A percentile compares a stretch with the other conserved stretches of the same genome.
These are phyloP conservation scores for Piloderma croceum DNA, from an alignment of 768 basidiomycete species.

Conservation along the genomic window DNA sequence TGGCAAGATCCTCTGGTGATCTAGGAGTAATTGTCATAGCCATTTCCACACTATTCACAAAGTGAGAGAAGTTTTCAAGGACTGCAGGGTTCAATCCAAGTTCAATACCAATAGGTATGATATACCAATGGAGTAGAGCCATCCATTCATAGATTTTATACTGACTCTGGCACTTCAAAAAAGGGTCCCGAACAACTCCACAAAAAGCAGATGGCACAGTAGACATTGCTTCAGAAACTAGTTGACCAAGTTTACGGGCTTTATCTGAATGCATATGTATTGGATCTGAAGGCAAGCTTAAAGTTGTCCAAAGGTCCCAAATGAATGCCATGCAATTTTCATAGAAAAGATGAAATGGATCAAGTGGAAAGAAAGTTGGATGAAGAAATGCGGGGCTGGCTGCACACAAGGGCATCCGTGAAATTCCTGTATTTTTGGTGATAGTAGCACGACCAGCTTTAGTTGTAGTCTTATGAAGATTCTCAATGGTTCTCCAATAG, in stretches of 20 bases:
- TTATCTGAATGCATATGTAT: slow-evolving; percentile 16
- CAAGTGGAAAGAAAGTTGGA: slow-evolving; percentile 29
- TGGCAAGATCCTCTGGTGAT: slow-evolving; percentile 13
- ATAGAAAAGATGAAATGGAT: slow-evolving; percentile 36
- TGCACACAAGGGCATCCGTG: too few relatives aligned
- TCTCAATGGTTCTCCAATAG: slow-evolving; percentile 21
- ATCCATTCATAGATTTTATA: slow-evolving; percentile 35
- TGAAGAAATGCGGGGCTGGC: slow-evolving; percentile 30
- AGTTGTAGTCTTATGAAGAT: slow-evolving; percentile 11
- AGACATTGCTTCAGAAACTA: slow-evolving; percentile 20
- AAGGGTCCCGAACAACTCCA: slow-evolving; percentile 24
- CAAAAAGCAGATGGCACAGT: slow-evolving; percentile 29
- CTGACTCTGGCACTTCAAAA: slow-evolving; percentile 32
- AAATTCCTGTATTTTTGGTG: slow-evolving; percentile 19
- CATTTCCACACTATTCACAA: slow-evolving; percentile 23
- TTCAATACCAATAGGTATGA: slow-evolving; percentile 30
- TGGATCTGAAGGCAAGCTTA: slow-evolving; percentile 10
- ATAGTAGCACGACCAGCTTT: slow-evolving; percentile 15
- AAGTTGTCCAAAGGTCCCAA: slow-evolving; percentile 27
- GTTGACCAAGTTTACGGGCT: too few relatives aligned
- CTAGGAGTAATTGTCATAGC: slow-evolving; percentile 24
- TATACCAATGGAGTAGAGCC: slow-evolving; percentile 31
- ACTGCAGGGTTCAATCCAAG: slow-evolving; percentile 18
- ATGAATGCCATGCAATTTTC: slow-evolving; percentile 24
- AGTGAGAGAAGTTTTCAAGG: slow-evolving; percentile 23